Conservation (phyloP, 2,329 filamentous ascomycete genomes). For the Davidsoniella virescens region DNA sequence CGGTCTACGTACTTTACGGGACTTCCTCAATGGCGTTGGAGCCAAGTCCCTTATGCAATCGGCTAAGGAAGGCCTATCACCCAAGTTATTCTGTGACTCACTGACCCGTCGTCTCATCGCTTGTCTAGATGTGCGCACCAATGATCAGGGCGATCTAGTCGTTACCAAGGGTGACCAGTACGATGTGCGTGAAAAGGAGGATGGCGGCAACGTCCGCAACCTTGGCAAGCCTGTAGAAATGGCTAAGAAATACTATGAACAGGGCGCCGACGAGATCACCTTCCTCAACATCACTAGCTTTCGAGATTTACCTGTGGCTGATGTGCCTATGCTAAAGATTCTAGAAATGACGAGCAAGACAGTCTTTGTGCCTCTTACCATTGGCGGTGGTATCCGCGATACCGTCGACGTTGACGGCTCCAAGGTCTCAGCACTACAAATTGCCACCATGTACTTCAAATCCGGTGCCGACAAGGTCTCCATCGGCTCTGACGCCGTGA, state of each 20-base stretch:
- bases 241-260: slow-evolving; percentile 84
- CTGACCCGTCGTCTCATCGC: slow-evolving; percentile 89
- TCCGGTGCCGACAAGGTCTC: slow-evolving; percentile 94
- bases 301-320: slow-evolving; percentile 81
- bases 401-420: slow-evolving; percentile 79
- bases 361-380: slow-evolving; percentile 89
- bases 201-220: slow-evolving; percentile 58
- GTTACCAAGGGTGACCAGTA: slow-evolving; percentile 99
- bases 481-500: slow-evolving; percentile 87
- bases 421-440: slow-evolving; percentile 73
- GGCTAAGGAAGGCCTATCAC: slow-evolving; percentile 13
- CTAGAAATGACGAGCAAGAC: slow-evolving; percentile 71
- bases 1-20: slow-evolving; percentile 65
- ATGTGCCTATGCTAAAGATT: slow-evolving; percentile 92
- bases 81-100: slow-evolving; percentile 35
- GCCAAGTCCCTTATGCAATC: slow-evolving; percentile 18
- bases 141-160: slow-evolving; percentile 86
- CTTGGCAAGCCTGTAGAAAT: slow-evolving; percentile 94
- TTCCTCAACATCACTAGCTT: slow-evolving; percentile 98
- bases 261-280: slow-evolving; percentile 90
- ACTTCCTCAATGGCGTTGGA: slow-evolving; percentile 64
- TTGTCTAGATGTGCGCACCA: slow-evolving; percentile 86
- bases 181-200: slow-evolving; percentile 80
- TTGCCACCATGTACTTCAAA: slow-evolving; percentile 94
- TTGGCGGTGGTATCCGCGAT: slow-evolving; percentile 90